Evolutionary conservation across 768 basidiomycete species (phyloP).

Genomic region (Agrocybe chaxingu): DNA sequence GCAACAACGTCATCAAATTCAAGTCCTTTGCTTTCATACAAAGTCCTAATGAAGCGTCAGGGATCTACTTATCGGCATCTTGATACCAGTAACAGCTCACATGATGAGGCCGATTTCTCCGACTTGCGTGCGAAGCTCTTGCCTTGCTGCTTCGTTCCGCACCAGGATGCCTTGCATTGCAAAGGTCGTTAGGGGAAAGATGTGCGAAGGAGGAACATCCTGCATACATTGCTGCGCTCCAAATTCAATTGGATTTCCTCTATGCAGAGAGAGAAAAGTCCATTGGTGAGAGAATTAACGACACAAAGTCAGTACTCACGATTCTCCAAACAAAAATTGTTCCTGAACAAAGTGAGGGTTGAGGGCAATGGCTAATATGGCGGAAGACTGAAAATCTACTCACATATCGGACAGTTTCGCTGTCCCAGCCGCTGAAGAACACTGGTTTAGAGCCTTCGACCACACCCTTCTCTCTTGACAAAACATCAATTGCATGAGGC

Average conservation of each 20-base stretch:
- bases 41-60: slow-evolving; percentile 31
- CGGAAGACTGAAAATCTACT: slow-evolving; percentile 4
- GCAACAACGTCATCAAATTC: slow-evolving; percentile 59
- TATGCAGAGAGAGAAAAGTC: slow-evolving; percentile 13
- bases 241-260: slow-evolving; percentile 50
- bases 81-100: slow-evolving; percentile 28
- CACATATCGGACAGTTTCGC: slow-evolving; percentile 39
- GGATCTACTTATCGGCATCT: background rate
- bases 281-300: background rate
- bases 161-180: slow-evolving; percentile 57
- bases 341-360: slow-evolving; percentile 26
- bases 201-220: too few species aligned
- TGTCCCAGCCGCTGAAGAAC: slow-evolving; percentile 51
- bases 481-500: slow-evolving; percentile 61
- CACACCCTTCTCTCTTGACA: slow-evolving; percentile 53
- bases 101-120: slow-evolving; percentile 60
- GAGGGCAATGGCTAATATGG: background rate
- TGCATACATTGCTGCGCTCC: slow-evolving; percentile 61
- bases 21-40: slow-evolving; percentile 64
- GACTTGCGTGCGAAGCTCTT: slow-evolving; percentile 45
- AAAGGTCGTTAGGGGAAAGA: background rate
- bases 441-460: slow-evolving; percentile 57
- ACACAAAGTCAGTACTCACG: slow-evolving; percentile 28
- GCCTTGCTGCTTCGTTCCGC: slow-evolving; percentile 50
- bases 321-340: slow-evolving; percentile 56